phyloP scores from a whole-genome alignment of 352 stramenopile genomes.

The Phytophthora fragariaefolia region DNA sequence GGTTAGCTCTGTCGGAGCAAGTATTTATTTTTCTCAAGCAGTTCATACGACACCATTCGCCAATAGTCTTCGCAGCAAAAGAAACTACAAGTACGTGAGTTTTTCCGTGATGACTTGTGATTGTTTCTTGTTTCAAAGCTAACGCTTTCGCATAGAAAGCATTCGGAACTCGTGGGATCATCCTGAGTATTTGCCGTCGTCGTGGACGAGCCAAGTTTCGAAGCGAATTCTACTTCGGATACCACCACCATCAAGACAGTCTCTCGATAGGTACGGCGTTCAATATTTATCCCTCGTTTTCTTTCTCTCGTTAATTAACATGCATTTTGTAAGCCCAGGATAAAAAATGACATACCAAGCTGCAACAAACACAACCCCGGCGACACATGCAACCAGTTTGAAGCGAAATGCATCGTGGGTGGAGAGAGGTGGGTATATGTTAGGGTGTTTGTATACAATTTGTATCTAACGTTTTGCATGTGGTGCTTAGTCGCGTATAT shows the following conservation, averaged over 20 bases:
- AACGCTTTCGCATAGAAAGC: slow-evolving; percentile 17
- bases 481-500: slow-evolving; percentile 31
- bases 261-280: slow-evolving; percentile 16
- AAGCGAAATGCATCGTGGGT: slow-evolving; percentile 51
- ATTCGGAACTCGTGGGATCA: slow-evolving; percentile 49
- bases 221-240: slow-evolving; percentile 66
- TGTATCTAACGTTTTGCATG: slow-evolving; percentile 6
- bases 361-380: not conserved
- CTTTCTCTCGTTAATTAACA: not conserved
- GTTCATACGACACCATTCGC: slow-evolving; percentile 72
- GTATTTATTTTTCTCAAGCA: slow-evolving; percentile 73
- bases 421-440: slow-evolving; percentile 52
- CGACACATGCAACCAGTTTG: slow-evolving; percentile 34
- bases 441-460: not conserved
- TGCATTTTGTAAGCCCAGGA: not conserved
- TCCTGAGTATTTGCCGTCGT: slow-evolving; percentile 63
- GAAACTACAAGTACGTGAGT: slow-evolving; percentile 39
- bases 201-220: slow-evolving; percentile 68
- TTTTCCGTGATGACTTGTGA: not conserved
- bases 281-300: not conserved
- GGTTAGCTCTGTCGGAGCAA: slow-evolving; percentile 64
- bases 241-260: not conserved
- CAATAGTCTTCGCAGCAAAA: slow-evolving; percentile 71
- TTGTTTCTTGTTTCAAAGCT: not conserved
- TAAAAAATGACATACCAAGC: not conserved